A percentile compares a stretch with the other conserved stretches of the same genome.
phyloP scores from a whole-genome alignment of 306 rosid genomes.

The Biancaea sappan region DNA sequence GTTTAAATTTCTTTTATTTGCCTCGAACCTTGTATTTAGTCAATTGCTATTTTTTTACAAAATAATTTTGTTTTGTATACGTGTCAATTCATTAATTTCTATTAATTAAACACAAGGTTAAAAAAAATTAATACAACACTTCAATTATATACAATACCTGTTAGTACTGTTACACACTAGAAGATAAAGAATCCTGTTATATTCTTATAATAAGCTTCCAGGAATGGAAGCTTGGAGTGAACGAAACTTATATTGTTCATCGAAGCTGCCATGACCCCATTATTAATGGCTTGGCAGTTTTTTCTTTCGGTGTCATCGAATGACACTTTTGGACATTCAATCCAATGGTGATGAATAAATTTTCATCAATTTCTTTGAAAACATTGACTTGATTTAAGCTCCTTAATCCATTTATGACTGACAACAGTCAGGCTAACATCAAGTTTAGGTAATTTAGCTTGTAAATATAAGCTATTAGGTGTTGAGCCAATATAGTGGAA shows the following conservation, averaged over 20 bases:
- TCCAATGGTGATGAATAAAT: conserved; percentile 71
- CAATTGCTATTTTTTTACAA: too few species aligned
- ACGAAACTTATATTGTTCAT: conserved; percentile 82
- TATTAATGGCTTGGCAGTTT: conserved; percentile 63
- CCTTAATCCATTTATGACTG: conserved; percentile 76
- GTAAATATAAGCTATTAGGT: conserved; percentile 45
- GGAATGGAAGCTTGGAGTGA: conserved; percentile 56
- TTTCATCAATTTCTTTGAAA: conserved; percentile 51
- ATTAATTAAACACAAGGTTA: too few species aligned
- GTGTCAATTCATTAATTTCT: too few species aligned
- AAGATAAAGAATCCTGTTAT: conserved; percentile 64
- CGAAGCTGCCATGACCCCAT: conserved; percentile 81
- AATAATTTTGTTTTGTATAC: too few species aligned
- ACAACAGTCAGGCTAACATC: conserved; percentile 58
- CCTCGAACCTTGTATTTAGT: too few species aligned
- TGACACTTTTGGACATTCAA: conserved; percentile 75
- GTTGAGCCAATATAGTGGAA: conserved; percentile 62
- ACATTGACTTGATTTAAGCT: conserved; percentile 60
- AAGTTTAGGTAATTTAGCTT: conserved; percentile 65
- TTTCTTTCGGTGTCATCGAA: conserved; percentile 70
- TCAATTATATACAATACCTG: too few species aligned
- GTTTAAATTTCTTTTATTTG: too few species aligned
- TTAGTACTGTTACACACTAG: too few species aligned
- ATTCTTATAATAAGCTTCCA: conserved; percentile 77
- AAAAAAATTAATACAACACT: too few species aligned